A percentile compares a stretch with the other conserved stretches of the same genome.
Evolutionary conservation across 1,139 yeast species (phyloP).

Genomic region (Geotrichum phurueaensis): DNA sequence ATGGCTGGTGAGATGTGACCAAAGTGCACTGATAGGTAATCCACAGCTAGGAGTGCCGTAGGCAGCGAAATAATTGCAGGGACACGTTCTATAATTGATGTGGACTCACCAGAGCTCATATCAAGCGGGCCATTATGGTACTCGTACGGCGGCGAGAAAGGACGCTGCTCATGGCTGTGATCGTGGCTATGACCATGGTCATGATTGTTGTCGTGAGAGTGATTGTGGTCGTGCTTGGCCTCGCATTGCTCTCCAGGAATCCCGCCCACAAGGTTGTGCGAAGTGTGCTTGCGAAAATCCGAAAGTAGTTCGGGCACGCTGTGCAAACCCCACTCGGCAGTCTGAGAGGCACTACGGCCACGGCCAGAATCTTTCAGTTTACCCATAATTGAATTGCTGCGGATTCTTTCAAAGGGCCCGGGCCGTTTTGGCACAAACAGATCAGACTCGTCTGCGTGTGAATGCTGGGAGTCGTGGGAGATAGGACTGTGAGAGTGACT

Average conservation of each 20-base stretch:
- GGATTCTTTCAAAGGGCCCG: slow-evolving; percentile 13
- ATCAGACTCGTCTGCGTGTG: not conserved
- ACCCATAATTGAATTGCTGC: slow-evolving; percentile 10
- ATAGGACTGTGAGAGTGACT: slow-evolving; percentile 1
- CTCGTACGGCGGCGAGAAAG: slow-evolving; percentile 10
- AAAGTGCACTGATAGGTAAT: slow-evolving; percentile 21
- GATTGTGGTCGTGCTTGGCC: slow-evolving; percentile 10
- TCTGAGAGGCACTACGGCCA: slow-evolving; percentile 10
- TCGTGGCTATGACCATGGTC: slow-evolving; percentile 10
- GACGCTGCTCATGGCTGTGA: slow-evolving; percentile 4
- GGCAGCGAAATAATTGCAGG: slow-evolving; percentile 37
- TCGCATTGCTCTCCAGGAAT: not conserved
- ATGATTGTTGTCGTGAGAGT: slow-evolving; percentile 4
- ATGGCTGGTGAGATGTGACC: slow-evolving; percentile 17
- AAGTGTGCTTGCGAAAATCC: slow-evolving; percentile 37
- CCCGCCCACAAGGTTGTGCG: slow-evolving; percentile 14
- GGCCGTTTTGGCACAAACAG: slow-evolving; percentile 6
- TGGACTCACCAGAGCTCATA: slow-evolving; percentile 12
- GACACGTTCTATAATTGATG: slow-evolving; percentile 29
- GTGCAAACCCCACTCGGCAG: slow-evolving; percentile 34
- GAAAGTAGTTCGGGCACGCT: slow-evolving; percentile 37
- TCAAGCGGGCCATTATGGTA: slow-evolving; percentile 7
- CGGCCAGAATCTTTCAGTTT: slow-evolving; percentile 2
- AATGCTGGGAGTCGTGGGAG: not conserved
- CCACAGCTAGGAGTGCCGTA: slow-evolving; percentile 32